phyloP scores from a whole-genome alignment of 78 protist species.

The Trichosphaerium sp. region DNA sequence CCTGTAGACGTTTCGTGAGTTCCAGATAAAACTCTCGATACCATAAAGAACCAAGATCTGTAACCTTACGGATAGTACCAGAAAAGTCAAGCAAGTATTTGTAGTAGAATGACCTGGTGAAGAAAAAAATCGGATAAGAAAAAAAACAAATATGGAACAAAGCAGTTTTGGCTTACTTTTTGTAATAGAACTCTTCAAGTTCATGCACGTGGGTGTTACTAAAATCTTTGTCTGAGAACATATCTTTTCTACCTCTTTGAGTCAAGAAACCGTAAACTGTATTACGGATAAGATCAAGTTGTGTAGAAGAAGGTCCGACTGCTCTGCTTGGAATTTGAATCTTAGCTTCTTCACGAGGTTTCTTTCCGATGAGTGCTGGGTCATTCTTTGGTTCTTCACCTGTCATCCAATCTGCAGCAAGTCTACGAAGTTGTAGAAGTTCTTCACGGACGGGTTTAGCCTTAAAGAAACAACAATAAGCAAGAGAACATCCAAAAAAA shows the following conservation, averaged over 20 bases:
- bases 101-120: constrained; percentile 20
- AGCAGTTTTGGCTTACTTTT: too few relatives aligned
- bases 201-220: background rate
- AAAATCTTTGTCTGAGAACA: constrained; percentile 46
- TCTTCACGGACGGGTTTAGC: too few relatives aligned
- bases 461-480: too few relatives aligned
- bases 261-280: constrained; percentile 1
- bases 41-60: constrained; percentile 80
- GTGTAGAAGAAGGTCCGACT: constrained; percentile 47
- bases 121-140: too few relatives aligned
- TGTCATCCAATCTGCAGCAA: constrained; percentile 50
- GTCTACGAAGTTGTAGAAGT: constrained; percentile 23
- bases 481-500: background rate
- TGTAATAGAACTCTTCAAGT: constrained; percentile 16
- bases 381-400: constrained; percentile 46
- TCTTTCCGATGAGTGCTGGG: background rate
- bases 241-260: constrained; percentile 23
- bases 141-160: too few relatives aligned
- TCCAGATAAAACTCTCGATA: constrained; percentile 77
- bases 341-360: background rate
- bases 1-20: constrained; percentile 32
- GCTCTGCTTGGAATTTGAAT: constrained; percentile 23
- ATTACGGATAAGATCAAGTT: constrained; percentile 23
- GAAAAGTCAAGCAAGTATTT: constrained; percentile 18
- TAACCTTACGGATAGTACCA: constrained; percentile 5